A percentile compares a stretch with the other conserved stretches of the same genome.
These are phyloP conservation scores for Pseudogymnoascus sp. DNA, from an alignment of 2,329 filamentous ascomycete species.

Conservation along the genomic window DNA sequence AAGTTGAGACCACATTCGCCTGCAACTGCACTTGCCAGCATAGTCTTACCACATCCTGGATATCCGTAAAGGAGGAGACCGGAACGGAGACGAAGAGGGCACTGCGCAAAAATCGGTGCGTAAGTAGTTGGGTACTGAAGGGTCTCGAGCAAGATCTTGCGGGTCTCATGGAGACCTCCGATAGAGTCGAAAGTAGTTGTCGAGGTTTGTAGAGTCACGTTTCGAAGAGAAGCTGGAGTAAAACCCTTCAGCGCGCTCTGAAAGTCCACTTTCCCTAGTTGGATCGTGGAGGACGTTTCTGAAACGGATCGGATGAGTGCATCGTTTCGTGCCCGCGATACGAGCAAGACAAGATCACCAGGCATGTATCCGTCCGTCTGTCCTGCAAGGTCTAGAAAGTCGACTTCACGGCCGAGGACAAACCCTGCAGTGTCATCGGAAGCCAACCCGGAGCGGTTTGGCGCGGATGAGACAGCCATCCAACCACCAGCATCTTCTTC, in stretches of 20 bases:
- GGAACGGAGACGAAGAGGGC: conserved; percentile 86
- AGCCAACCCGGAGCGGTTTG: conserved; percentile 37
- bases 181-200: conserved; percentile 90
- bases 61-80: conserved; percentile 90
- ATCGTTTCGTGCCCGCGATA: conserved; percentile 82
- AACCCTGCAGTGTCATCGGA: conserved; percentile 51
- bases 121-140: conserved; percentile 97
- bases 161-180: conserved; percentile 77
- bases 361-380: conserved; percentile 98
- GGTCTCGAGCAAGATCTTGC: conserved; percentile 87
- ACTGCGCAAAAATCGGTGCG: conserved; percentile 93
- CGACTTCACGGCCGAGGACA: conserved; percentile 65
- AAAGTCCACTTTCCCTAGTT: conserved; percentile 69
- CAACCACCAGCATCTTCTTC: conserved; percentile 56
- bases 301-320: conserved; percentile 77
- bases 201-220: conserved; percentile 87
- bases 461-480: conserved; percentile 65
- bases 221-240: conserved; percentile 87
- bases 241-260: conserved; percentile 80
- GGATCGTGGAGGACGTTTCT: conserved; percentile 45
- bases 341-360: conserved; percentile 78
- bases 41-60: conserved; percentile 92
- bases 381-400: conserved; percentile 87
- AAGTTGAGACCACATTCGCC: conserved; percentile 97
- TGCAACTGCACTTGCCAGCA: conserved; percentile 92